Evolutionary conservation across 805 yeast species (phyloP).

Genomic region (Wickerhamiella lipophila): DNA sequence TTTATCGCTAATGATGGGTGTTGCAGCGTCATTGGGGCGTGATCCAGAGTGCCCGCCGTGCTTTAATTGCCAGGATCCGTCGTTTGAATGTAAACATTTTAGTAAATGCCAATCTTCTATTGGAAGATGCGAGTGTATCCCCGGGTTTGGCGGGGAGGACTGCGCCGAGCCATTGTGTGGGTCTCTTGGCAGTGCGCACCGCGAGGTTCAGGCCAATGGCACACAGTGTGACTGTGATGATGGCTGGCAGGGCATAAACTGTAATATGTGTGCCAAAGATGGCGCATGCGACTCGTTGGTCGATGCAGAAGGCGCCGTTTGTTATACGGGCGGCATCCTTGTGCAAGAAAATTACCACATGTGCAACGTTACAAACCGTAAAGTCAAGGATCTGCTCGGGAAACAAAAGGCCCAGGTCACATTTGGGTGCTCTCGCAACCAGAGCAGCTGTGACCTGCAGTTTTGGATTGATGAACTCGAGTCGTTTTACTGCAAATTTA

Average conservation of each 20-base stretch:
- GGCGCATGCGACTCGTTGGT: constrained; percentile 70
- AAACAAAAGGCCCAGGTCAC: constrained; percentile 87
- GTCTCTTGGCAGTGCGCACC: constrained; percentile 48
- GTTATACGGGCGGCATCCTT: constrained; percentile 73
- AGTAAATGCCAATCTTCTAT: constrained; percentile 78
- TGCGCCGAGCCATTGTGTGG: constrained; percentile 87
- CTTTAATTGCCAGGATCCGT: constrained; percentile 88
- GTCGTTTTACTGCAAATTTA: constrained; percentile 78
- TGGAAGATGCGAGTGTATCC: constrained; percentile 84
- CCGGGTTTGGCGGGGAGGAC: constrained; percentile 89
- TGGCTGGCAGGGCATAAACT: constrained; percentile 93
- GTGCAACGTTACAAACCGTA: constrained; percentile 85
- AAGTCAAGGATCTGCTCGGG: constrained; percentile 64
- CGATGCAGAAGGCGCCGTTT: constrained; percentile 67
- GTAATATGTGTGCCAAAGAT: constrained; percentile 67
- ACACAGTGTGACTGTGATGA: constrained; percentile 55
- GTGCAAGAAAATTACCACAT: constrained; percentile 74
- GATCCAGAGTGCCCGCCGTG: constrained; percentile 39
- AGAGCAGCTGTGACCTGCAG: constrained; percentile 68
- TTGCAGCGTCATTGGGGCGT: neutral
- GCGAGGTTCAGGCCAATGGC: constrained; percentile 45
- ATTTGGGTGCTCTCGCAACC: constrained; percentile 66
- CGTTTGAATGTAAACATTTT: constrained; percentile 80
- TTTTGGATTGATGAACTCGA: constrained; percentile 91
- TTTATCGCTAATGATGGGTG: neutral